Conservation (phyloP, 495 filamentous ascomycete species). For the Podospora fimiseda region DNA sequence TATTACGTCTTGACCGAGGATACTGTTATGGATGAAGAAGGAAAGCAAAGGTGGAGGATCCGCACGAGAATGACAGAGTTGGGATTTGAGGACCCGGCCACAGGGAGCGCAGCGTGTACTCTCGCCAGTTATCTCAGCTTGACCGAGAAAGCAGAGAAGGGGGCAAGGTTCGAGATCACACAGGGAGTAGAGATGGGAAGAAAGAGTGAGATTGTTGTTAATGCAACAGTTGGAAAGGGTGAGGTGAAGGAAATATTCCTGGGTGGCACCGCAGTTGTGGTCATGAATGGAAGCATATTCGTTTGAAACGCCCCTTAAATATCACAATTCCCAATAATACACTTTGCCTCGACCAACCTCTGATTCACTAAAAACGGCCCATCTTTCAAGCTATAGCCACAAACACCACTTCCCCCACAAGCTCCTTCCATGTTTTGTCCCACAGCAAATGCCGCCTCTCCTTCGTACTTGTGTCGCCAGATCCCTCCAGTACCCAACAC, state of each 20-base stretch:
- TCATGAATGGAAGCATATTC: conserved; percentile 45
- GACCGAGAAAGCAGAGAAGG: conserved; percentile 25
- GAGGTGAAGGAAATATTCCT: conserved; percentile 46
- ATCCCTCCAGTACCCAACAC: neutral
- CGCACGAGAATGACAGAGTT: conserved; percentile 50
- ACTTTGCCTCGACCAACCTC: neutral
- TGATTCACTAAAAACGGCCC: neutral
- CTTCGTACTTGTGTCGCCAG: neutral
- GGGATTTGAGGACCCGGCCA: conserved; percentile 61
- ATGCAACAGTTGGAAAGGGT: conserved; percentile 32
- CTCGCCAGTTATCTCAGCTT: conserved; percentile 54
- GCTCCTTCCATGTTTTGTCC: neutral
- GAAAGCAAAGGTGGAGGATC: conserved; percentile 14
- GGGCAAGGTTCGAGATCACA: conserved; percentile 45
- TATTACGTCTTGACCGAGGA: conserved; percentile 45
- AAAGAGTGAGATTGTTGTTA: conserved; percentile 49
- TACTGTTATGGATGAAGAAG: conserved; percentile 13
- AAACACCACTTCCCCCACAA: neutral
- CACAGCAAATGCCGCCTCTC: neutral
- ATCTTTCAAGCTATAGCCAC: neutral
- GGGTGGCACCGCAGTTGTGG: conserved; percentile 51
- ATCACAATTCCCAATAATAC: neutral
- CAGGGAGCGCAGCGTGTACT: conserved; percentile 56
- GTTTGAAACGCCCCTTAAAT: neutral
- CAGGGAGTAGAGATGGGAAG: conserved; percentile 80